A percentile compares a stretch with the other conserved stretches of the same genome.
phyloP scores from a whole-genome alignment of 2,329 filamentous ascomycete genomes.

The Beauveria australis region DNA sequence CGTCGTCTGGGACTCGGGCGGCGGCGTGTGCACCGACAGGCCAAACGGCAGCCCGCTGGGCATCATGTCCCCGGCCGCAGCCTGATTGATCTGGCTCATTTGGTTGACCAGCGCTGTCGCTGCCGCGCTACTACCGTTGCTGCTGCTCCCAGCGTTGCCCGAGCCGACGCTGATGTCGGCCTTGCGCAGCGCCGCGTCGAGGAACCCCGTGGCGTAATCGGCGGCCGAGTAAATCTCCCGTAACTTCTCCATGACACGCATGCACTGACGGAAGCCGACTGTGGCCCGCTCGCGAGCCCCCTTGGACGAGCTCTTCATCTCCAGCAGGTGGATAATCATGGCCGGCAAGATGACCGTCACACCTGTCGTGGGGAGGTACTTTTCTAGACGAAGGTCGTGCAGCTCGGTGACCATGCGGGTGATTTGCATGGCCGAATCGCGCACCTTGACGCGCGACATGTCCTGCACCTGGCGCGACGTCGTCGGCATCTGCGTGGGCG shows the following conservation, averaged over 20 bases:
- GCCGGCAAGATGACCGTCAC: slow-evolving; percentile 86
- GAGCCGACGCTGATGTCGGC: slow-evolving; percentile 63
- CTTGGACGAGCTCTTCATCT: slow-evolving; percentile 76
- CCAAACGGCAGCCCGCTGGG: slow-evolving; percentile 27
- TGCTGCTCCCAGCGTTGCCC: neutral
- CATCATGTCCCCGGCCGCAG: slow-evolving; percentile 22
- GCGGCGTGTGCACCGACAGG: slow-evolving; percentile 40
- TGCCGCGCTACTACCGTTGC: neutral
- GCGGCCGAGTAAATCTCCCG: slow-evolving; percentile 86
- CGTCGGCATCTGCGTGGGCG: slow-evolving; percentile 43
- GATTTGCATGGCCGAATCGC: slow-evolving; percentile 76
- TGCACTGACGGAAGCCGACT: slow-evolving; percentile 81
- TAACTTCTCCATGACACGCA: slow-evolving; percentile 81
- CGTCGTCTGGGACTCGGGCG: slow-evolving; percentile 38
- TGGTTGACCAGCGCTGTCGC: slow-evolving; percentile 17
- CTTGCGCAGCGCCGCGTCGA: slow-evolving; percentile 86
- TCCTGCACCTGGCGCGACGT: slow-evolving; percentile 67
- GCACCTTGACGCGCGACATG: slow-evolving; percentile 72
- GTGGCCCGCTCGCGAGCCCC: slow-evolving; percentile 65
- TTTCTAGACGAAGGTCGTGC: slow-evolving; percentile 63
- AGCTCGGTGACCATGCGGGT: slow-evolving; percentile 76
- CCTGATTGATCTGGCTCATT: neutral
- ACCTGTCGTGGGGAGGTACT: slow-evolving; percentile 77
- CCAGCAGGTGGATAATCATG: slow-evolving; percentile 87
- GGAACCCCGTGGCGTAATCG: slow-evolving; percentile 91